Evolutionary conservation across 768 basidiomycete genomes (phyloP).

Genomic region (Suillus variegatus): DNA sequence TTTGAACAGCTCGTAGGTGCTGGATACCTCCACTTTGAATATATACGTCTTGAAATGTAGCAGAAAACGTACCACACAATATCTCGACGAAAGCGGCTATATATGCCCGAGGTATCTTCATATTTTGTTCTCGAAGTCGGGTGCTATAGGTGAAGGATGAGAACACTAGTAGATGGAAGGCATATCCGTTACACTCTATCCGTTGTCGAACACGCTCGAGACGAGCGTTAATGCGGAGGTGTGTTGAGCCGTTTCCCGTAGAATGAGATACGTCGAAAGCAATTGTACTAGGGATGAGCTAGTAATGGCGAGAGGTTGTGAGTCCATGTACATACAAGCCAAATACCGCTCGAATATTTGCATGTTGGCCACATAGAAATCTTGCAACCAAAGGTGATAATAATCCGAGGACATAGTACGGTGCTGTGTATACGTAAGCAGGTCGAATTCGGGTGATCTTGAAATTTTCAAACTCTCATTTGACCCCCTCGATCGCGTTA

Average conservation of each 20-base stretch:
- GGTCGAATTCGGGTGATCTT: no score
- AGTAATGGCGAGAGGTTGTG: background rate
- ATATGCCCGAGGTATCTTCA: background rate
- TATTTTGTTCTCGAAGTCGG: background rate
- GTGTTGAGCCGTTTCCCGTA: background rate
- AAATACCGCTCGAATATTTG: no score
- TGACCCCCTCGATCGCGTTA: background rate
- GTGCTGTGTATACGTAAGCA: background rate
- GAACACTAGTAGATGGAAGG: background rate
- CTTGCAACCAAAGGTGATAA: background rate
- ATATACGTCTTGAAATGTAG: background rate
- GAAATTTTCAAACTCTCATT: background rate
- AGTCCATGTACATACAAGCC: background rate
- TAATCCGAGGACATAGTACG: background rate
- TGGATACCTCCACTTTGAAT: constrained; percentile 28
- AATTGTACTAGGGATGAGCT: background rate
- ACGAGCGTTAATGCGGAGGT: background rate
- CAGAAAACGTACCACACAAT: background rate
- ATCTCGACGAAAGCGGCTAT: constrained; percentile 44
- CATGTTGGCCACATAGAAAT: background rate
- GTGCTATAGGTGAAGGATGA: background rate
- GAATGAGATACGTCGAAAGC: background rate
- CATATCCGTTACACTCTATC: background rate
- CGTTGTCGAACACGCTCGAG: background rate
- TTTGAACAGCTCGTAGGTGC: constrained; percentile 76